These are phyloP conservation scores for Boletus huronensis DNA, from an alignment of 768 basidiomycete genomes.

Conservation along the genomic window DNA sequence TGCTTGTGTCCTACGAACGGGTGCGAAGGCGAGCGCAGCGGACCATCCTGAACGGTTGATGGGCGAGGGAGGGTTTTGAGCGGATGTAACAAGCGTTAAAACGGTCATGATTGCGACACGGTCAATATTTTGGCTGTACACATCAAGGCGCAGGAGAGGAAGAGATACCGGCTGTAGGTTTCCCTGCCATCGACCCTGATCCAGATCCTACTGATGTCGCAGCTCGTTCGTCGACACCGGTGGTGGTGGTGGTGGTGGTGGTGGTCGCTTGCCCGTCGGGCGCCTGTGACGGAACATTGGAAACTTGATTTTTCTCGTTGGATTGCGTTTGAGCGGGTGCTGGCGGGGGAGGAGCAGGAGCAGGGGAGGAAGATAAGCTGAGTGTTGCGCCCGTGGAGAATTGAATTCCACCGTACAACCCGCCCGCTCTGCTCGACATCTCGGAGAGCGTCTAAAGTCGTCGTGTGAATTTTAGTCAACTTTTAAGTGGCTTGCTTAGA, in stretches of 20 bases:
- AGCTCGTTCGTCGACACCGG: slow-evolving; percentile 26
- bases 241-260: slow-evolving; percentile 9
- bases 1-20: slow-evolving; percentile 59
- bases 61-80: not conserved
- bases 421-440: slow-evolving; percentile 79
- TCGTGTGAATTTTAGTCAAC: slow-evolving; percentile 16
- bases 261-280: slow-evolving; percentile 24
- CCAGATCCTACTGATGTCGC: slow-evolving; percentile 25
- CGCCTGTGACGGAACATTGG: slow-evolving; percentile 18
- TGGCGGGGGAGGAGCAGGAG: slow-evolving; percentile 27
- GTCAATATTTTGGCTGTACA: slow-evolving; percentile 36
- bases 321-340: slow-evolving; percentile 18
- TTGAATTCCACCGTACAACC: slow-evolving; percentile 83
- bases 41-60: slow-evolving; percentile 64
- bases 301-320: slow-evolving; percentile 19
- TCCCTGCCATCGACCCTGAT: slow-evolving; percentile 37
- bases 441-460: slow-evolving; percentile 26
- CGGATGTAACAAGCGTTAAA: slow-evolving; percentile 11
- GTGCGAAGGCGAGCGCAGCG: slow-evolving; percentile 84
- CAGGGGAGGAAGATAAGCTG: slow-evolving; percentile 37
- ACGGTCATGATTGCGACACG: slow-evolving; percentile 34
- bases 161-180: slow-evolving; percentile 56
- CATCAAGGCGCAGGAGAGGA: slow-evolving; percentile 40
- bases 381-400: slow-evolving; percentile 70
- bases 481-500: not conserved